These are phyloP conservation scores for Diaporthe vexans DNA, from an alignment of 2,329 filamentous ascomycete genomes.

Conservation along the genomic window DNA sequence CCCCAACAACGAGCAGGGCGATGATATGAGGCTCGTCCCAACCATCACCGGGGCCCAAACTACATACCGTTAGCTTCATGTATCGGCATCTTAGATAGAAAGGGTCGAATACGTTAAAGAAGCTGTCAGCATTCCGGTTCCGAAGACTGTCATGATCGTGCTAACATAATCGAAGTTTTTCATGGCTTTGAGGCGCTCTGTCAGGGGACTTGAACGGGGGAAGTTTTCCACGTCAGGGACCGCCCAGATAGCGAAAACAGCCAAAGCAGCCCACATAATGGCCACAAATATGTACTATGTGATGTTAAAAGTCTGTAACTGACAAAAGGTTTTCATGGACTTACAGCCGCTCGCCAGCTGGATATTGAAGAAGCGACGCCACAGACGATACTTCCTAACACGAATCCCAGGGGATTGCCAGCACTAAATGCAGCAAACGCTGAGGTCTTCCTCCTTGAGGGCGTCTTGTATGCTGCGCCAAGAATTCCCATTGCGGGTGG, in stretches of 20 bases:
- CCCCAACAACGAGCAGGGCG: neutral
- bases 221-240: conserved; percentile 8
- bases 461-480: too few species aligned
- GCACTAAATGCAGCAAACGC: too few species aligned
- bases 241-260: conserved; percentile 11
- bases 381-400: too few species aligned
- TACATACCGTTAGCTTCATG: neutral
- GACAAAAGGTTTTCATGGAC: neutral
- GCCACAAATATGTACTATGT: conserved; percentile 10
- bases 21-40: conserved; percentile 8
- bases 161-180: neutral
- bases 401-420: too few species aligned
- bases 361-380: neutral
- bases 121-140: neutral
- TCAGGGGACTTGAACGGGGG: too few species aligned
- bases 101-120: neutral
- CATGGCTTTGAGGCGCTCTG: too few species aligned
- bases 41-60: neutral
- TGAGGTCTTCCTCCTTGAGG: too few species aligned
- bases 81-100: fast-evolving
- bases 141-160: conserved; percentile 1
- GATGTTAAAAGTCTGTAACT: neutral
- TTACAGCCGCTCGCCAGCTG: conserved; percentile 14
- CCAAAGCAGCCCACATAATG: neutral
- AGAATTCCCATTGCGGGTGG: too few species aligned